Conservation (phyloP, 164 flowering plant genomes). For the Nymphaea thermarum region DNA sequence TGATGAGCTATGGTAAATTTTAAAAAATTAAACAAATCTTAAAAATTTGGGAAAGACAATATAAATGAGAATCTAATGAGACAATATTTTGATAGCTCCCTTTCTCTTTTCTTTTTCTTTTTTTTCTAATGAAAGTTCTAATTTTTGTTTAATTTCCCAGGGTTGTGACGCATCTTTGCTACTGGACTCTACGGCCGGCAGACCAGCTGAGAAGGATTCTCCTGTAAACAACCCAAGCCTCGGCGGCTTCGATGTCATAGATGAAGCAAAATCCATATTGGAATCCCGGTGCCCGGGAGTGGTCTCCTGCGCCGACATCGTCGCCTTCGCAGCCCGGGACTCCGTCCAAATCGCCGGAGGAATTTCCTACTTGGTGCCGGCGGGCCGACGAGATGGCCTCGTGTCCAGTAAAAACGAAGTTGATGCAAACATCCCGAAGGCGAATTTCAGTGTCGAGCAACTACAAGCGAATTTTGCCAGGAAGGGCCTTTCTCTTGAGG, state of each 20-base stretch:
- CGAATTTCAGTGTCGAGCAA: slow-evolving; percentile 14
- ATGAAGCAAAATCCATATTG: slow-evolving; percentile 43
- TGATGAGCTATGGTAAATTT: too few relatives aligned
- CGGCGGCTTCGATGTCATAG: slow-evolving; percentile 47
- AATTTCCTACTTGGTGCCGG: slow-evolving; percentile 34
- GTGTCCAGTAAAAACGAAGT: slow-evolving; percentile 45
- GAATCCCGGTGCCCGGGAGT: slow-evolving; percentile 54
- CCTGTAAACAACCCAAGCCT: slow-evolving; percentile 20
- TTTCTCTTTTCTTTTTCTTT: too few relatives aligned
- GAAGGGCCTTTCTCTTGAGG: background rate
- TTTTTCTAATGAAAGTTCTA: too few relatives aligned
- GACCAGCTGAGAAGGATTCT: slow-evolving; percentile 37
- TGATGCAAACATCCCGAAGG: slow-evolving; percentile 23
- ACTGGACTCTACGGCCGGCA: slow-evolving; percentile 15
- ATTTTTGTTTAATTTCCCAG: background rate
- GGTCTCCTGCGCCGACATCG: slow-evolving; percentile 68
- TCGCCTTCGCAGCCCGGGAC: slow-evolving; percentile 56
- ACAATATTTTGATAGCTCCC: too few relatives aligned
- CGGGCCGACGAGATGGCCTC: slow-evolving; percentile 45
- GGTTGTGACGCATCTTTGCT: slow-evolving; percentile 68
- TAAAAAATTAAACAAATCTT: too few relatives aligned
- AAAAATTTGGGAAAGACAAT: too few relatives aligned
- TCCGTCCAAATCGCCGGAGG: slow-evolving; percentile 27
- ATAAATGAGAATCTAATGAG: too few relatives aligned
- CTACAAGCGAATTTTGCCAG: background rate